Percentiles rank a stretch among this genome's conserved stretches.
Evolutionary conservation across 2,329 filamentous ascomycete species (phyloP).

Genomic region (Ceratocystis colombiana): DNA sequence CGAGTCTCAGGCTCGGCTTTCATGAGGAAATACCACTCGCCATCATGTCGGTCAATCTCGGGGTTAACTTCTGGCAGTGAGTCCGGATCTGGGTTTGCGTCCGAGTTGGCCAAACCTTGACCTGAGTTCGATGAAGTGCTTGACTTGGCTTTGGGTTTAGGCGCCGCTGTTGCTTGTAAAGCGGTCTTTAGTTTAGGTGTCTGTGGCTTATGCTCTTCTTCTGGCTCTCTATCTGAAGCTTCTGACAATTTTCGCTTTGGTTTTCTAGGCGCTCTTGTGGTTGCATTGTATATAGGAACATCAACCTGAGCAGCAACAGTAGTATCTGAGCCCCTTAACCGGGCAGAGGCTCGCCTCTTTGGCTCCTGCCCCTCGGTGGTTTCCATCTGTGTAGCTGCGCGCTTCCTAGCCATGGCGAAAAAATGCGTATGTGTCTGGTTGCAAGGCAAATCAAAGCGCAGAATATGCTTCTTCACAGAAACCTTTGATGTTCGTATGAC

Average conservation of each 20-base stretch:
- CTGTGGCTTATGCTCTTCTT: not conserved
- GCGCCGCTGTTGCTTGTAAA: not conserved
- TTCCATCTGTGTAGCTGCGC: conserved; percentile 15
- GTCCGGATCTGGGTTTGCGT: conserved; percentile 31
- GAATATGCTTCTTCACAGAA: not conserved
- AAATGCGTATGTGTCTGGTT: not conserved
- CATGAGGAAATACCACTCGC: conserved; percentile 61
- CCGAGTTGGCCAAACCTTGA: conserved; percentile 17
- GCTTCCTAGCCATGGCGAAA: conserved; percentile 20
- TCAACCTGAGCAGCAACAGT: not conserved
- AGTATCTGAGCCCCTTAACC: conserved; percentile 13
- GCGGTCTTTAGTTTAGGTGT: not conserved
- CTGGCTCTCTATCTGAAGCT: not conserved
- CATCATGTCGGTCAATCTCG: conserved; percentile 35
- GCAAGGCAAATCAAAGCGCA: not conserved
- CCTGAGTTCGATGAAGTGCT: not conserved
- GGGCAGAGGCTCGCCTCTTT: conserved; percentile 22
- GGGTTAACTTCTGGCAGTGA: conserved; percentile 35
- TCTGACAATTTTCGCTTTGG: not conserved
- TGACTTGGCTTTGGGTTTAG: conserved; percentile 16
- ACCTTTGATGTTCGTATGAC: not conserved
- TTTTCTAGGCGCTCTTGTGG: not conserved
- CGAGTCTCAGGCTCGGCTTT: conserved; percentile 84
- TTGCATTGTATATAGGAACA: too few relatives aligned
- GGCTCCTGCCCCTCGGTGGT: conserved; percentile 16